Percentiles rank a stretch among this genome's conserved stretches.
These are phyloP conservation scores for Trichophyton mentagrophytes DNA, from an alignment of 2,329 filamentous ascomycete genomes.

Conservation along the genomic window DNA sequence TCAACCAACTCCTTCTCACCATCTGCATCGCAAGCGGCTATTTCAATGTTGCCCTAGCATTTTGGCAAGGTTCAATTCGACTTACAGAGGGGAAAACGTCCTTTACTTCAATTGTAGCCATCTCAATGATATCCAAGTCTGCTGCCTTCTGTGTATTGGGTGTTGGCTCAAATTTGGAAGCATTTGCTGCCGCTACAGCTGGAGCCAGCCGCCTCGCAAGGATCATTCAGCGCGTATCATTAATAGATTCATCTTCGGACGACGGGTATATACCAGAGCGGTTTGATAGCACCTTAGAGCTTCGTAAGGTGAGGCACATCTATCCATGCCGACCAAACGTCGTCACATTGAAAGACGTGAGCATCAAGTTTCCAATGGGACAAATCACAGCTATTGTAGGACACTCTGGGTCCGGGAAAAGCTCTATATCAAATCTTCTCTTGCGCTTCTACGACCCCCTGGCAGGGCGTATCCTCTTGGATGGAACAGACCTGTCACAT, in stretches of 20 bases:
- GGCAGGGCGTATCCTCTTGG: constrained; percentile 41
- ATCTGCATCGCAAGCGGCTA: background rate
- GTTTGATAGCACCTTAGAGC: constrained; percentile 59
- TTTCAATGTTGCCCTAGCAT: constrained; percentile 22
- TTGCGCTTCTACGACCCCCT: constrained; percentile 43
- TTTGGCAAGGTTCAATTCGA: constrained; percentile 62
- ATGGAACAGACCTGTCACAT: constrained; percentile 29
- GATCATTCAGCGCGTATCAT: constrained; percentile 67
- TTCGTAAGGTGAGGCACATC: constrained; percentile 49
- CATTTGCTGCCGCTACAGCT: constrained; percentile 59
- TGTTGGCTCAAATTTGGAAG: constrained; percentile 61
- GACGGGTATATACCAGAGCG: constrained; percentile 48
- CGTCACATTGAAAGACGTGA: constrained; percentile 25
- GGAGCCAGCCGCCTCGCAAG: constrained; percentile 72
- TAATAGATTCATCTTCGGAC: constrained; percentile 55
- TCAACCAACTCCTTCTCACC: background rate
- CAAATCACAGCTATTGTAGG: constrained; percentile 41
- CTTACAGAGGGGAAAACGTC: constrained; percentile 48
- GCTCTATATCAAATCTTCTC: constrained; percentile 39
- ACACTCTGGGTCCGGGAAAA: constrained; percentile 48
- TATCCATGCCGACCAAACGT: constrained; percentile 31
- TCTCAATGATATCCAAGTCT: constrained; percentile 71
- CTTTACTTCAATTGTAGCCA: constrained; percentile 56
- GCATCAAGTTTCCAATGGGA: constrained; percentile 24
- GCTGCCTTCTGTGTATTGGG: constrained; percentile 72